phyloP scores from a whole-genome alignment of 2,329 filamentous ascomycete species.

The Samsoniella hepiali region DNA sequence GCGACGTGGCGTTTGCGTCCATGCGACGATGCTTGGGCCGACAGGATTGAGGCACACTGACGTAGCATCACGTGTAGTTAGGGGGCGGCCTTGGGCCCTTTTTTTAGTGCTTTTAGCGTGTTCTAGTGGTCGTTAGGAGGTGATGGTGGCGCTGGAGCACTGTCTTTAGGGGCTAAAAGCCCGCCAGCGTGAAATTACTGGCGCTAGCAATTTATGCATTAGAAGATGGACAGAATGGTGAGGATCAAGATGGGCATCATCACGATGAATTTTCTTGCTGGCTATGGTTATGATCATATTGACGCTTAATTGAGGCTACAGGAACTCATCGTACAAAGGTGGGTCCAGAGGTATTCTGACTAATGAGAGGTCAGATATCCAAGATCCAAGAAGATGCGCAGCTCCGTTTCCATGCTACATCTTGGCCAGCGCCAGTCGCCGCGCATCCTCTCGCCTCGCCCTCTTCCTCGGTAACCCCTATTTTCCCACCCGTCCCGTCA shows the following conservation, averaged over 20 bases:
- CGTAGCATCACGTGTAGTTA: slow-evolving; percentile 15
- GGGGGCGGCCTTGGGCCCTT: not conserved
- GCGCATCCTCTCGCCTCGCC: not conserved
- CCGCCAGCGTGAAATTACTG: not conserved
- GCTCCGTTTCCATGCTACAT: too few species aligned
- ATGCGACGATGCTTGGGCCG: not conserved
- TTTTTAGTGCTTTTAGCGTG: not conserved
- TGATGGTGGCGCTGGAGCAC: too few species aligned
- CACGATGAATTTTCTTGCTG: too few species aligned
- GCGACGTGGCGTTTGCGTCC: slow-evolving; percentile 9
- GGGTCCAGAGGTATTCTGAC: too few species aligned
- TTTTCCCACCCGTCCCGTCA: slow-evolving; percentile 22
- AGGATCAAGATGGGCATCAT: too few species aligned
- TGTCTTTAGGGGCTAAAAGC: not conserved
- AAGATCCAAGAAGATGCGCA: too few species aligned
- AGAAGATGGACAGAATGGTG: too few species aligned
- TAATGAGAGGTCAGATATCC: too few species aligned
- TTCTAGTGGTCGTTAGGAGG: not conserved
- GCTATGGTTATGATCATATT: too few species aligned
- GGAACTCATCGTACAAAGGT: too few species aligned
- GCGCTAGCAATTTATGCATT: not conserved
- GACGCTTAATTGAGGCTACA: too few species aligned
- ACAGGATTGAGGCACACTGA: not conserved
- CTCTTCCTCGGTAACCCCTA: not conserved
- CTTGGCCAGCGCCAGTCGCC: too few species aligned